Evolutionary conservation across 495 filamentous ascomycete species (phyloP), one percentile per base, ranked within the genome.

Genomic region (Penicillium ucsense): DNA sequence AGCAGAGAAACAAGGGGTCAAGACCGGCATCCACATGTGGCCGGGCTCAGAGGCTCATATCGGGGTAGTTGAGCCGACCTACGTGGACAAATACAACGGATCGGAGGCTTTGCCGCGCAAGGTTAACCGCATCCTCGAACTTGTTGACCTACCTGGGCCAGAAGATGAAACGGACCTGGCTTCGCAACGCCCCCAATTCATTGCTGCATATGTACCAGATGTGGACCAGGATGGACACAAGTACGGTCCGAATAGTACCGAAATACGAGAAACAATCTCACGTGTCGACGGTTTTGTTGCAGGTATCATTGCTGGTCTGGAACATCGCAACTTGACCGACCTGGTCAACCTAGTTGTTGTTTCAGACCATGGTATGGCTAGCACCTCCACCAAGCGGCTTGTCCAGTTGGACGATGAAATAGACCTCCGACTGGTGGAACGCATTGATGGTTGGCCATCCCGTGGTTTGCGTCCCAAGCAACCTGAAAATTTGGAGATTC

Each of bases 331-430:
- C 56, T 71, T 97, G 10, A 95, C 89, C 0, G 61, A 83, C 7
- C 82, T 97, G 39, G 86, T 96, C 56, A 99, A 99, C 53, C 77
- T 99, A n/a, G 80, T 99, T 33, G 77, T 99, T n/a, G 90, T 99
- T 10, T 94, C 88, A 8, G 92, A 99, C 63, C 92, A 99, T 56
- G 92, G 92, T 20, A 99, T 99, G 92, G 91, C 91, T 4, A 91
- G 86, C 2, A 96, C 92, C 0, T 83, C 87, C 34, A 79, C 75
- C 0, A 74, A 81, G 11, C 80, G 91, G n/a, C 68, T 95, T 35
- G 77, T 99, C 28, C 92, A 97, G 61, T 68, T 97, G n/a, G 92
- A 99, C 51, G 89, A 96, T 59, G 56, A 95, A 3, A 75, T 97
- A 31, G 86, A 94, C 54, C 67, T 84, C 0, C 63, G 64, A 38